Percentiles rank a stretch among this genome's conserved stretches.
Conservation (phyloP, 164 flowering plant species). For the Macadamia tetraphylla region DNA sequence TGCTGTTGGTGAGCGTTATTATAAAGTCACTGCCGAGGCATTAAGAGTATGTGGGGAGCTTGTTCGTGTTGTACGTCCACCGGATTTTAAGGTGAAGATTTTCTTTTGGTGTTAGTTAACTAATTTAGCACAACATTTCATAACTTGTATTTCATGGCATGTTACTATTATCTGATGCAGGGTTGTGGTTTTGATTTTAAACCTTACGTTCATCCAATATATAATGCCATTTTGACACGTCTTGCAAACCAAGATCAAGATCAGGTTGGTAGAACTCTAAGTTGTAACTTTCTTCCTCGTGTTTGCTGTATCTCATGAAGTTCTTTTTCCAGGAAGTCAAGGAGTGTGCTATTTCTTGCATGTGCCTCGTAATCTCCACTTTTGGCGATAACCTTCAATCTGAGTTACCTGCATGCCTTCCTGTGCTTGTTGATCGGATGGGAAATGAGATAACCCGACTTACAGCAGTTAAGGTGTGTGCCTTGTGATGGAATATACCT, state of each 20-base stretch:
- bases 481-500: neutral
- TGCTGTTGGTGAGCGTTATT: constrained; percentile 94
- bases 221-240: constrained; percentile 84
- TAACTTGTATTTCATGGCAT: neutral
- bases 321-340: constrained; percentile 78
- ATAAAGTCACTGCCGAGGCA: constrained; percentile 99
- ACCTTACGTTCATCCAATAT: constrained; percentile 87
- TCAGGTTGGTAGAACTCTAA: constrained; percentile 53
- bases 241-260: constrained; percentile 98
- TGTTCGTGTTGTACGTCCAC: constrained; percentile 93
- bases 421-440: constrained; percentile 98
- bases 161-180: constrained; percentile 31
- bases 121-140: neutral
- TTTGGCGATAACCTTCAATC: constrained; percentile 85
- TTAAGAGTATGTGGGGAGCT: constrained; percentile 96
- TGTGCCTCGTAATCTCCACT: constrained; percentile 90
- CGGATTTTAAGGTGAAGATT: constrained; percentile 57
- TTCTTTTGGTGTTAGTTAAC: neutral
- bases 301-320: constrained; percentile 8
- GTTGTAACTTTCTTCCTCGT: neutral
- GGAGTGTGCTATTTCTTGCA: constrained; percentile 98
- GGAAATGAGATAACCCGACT: constrained; percentile 99
- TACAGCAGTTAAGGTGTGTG: constrained; percentile 92
- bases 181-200: constrained; percentile 65
- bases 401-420: constrained; percentile 81